Base-by-base conservation (phyloP, 148 eudicot genomes). In the Heliosperma pusillum region DNA sequence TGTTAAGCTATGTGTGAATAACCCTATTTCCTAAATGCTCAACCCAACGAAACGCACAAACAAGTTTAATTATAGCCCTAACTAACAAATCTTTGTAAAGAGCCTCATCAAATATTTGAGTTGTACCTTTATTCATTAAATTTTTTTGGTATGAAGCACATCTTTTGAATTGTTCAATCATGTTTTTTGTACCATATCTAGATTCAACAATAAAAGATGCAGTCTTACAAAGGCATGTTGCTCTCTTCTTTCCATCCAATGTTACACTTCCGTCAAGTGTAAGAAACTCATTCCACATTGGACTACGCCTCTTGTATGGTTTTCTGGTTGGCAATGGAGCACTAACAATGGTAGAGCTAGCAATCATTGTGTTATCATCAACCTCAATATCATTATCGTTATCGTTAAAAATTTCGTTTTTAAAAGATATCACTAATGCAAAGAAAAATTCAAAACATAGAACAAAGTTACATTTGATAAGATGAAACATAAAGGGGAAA, bases 1-100 rank as follows among this genome's bases (percentile, higher is more conserved):
- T 66, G 16, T 66, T 66, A 9, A 66, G 36, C 19, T 66, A 66
- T 2, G 70, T 11, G 11, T 66, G 70, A 33, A 66, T 66, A 5
- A 15, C 2, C 30, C 47, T 66, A 19, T 66, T 66, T 36, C 50
- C 70, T 33, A 7, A 20, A 66, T 66, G 70, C 20, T n/a, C 47
- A 15, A 66, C 70, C 70, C 47, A 66, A 29, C 2, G 70, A 33
- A 33, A 36, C 30, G 30, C 30, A 29, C 3, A 29, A 29, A 1
- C 30, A 29, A 1, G 30, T 29, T 29, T 29, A 17, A 66, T n/a
- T 7, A 66, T 66, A 12, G 47, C 70, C 21, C 21, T 66, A 66
- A 24, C 12, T 3, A 66, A 22, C 21, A 66, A n/a, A 1, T 66
- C 70, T n/a, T 50, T 33, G 5, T 66, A 66, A 7, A 33, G 22